Base-by-base conservation (phyloP, 2,329 filamentous ascomycete genomes). In the Cordyceps militaris region DNA sequence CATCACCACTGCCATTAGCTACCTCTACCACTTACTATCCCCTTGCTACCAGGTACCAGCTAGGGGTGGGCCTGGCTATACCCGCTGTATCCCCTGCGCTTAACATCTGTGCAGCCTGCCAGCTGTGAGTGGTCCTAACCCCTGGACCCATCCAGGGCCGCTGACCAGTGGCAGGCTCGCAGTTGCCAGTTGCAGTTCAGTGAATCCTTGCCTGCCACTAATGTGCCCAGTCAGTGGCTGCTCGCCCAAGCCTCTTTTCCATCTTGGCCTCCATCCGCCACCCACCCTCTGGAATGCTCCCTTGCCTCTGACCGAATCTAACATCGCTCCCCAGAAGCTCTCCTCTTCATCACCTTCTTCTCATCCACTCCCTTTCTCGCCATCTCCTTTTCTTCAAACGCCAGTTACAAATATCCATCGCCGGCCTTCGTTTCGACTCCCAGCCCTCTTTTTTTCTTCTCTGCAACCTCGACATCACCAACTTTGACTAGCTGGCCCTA, bases 31-130 rank as follows among this genome's bases (percentile, higher is more conserved):
- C n/a, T n/a, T n/a, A n/a, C n/a, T n/a, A n/a, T n/a, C n/a, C n/a
- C n/a, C n/a, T n/a, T n/a, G n/a, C n/a, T n/a, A n/a, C n/a, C n/a
- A n/a, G n/a, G n/a, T n/a, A n/a, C n/a, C n/a, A n/a, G n/a, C n/a
- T n/a, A n/a, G n/a, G n/a, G n/a, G n/a, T n/a, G n/a, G n/a, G n/a
- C 47, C 36, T 21, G 21, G 36, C 32, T 52, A 52, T 52, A 36
- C 36, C 49, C 49, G 49, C 49, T 42, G 49, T 52, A 40, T 52
- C 49, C 49, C 49, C 49, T 42, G 49, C 8, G 36, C 36, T 50
- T 48, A 50, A 21, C 34, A 32, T 32, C 30, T n/a, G 38, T 19
- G 48, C 11, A 50, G 30, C 30, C n/a, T n/a, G n/a, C n/a, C n/a
- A n/a, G n/a, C n/a, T n/a, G n/a, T n/a, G n/a, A n/a, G n/a, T n/a